These are phyloP conservation scores for Ceratocystis lukuohia DNA, from an alignment of 2,329 filamentous ascomycete genomes.

Conservation along the genomic window DNA sequence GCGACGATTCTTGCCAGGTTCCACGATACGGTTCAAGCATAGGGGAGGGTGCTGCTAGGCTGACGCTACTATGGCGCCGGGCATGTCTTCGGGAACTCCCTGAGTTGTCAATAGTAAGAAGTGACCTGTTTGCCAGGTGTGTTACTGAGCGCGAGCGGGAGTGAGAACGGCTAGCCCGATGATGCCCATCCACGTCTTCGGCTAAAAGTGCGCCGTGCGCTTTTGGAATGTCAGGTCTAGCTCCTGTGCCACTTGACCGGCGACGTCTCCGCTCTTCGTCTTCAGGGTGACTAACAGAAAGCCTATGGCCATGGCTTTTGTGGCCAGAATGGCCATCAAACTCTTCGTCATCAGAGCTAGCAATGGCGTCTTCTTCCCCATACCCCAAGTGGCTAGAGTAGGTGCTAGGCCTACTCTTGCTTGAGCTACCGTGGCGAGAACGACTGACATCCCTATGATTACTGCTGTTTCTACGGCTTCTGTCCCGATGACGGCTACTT, in stretches of 20 bases:
- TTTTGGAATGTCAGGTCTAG: constrained; percentile 2
- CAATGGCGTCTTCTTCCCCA: constrained; percentile 14
- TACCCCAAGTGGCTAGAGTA: not conserved
- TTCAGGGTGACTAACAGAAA: constrained; percentile 2
- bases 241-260: not conserved
- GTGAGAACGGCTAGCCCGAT: constrained; percentile 2
- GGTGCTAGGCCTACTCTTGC: not conserved
- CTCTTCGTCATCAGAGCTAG: constrained; percentile 13
- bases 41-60: constrained; percentile 55
- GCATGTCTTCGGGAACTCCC: constrained; percentile 2
- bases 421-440: constrained; percentile 12
- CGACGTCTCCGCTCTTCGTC: constrained; percentile 9
- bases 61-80: constrained; percentile 26
- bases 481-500: constrained; percentile 4
- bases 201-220: constrained; percentile 8
- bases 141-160: constrained; percentile 16
- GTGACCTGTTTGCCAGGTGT: constrained; percentile 36
- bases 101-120: constrained; percentile 33
- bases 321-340: constrained; percentile 1
- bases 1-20: constrained; percentile 86
- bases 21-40: constrained; percentile 85
- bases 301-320: not conserved
- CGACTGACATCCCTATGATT: not conserved
- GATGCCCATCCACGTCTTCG: constrained; percentile 7
- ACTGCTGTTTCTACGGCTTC: not conserved